Base-by-base conservation (phyloP, 257 asterid genomes). In the Coffea canephora region DNA sequence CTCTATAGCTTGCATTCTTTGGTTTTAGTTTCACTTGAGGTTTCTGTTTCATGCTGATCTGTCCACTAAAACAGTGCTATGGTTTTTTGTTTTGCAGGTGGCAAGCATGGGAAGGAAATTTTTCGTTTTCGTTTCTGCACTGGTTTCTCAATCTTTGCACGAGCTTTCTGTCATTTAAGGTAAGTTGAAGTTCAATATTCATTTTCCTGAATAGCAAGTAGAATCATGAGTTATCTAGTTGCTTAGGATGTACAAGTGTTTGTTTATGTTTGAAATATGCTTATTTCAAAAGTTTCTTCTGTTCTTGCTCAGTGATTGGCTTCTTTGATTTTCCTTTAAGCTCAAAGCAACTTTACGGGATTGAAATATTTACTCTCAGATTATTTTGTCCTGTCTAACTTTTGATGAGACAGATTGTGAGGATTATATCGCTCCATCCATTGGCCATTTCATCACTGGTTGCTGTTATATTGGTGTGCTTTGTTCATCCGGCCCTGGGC, bases 401-500 rank as follows among this genome's bases (percentile, higher is more conserved):
- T 61, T 73, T 71, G 69, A 10, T 77, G 85, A 78, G 80, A 80
- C 95, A 96, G 99, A 92, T 88, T 75, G 85, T 89, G 71, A 89
- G 95, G 89, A 84, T 96, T 82, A 82, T 91, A 74, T 81, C 83
- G 86, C 84, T 71, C 78, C 89, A 92, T 69, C 90, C 91, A 34
- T 80, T 89, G 84, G 87, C 89, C 84, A 84, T 91, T 82, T 85
- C 91, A n/a, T 85, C 93, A 39, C 79, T 87, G 78, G 85, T 89
- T 86, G 91, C 99, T 68, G 67, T 88, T 77, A 86, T 83, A 69
- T 80, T 94, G 88, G 89, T 88, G 82, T 96, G 93, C 88, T 82
- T 90, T 71, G 88, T 90, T 82, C 99, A 96, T 89, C 97, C 99
- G 68, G 97, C 97, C 46, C 82, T 96, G 79, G 99, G 98, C 77